Evolutionary conservation across 2,329 filamentous ascomycete genomes (phyloP), one percentile per base, ranked within the genome.

Genomic region (Mycosphaerelloides madeirae): DNA sequence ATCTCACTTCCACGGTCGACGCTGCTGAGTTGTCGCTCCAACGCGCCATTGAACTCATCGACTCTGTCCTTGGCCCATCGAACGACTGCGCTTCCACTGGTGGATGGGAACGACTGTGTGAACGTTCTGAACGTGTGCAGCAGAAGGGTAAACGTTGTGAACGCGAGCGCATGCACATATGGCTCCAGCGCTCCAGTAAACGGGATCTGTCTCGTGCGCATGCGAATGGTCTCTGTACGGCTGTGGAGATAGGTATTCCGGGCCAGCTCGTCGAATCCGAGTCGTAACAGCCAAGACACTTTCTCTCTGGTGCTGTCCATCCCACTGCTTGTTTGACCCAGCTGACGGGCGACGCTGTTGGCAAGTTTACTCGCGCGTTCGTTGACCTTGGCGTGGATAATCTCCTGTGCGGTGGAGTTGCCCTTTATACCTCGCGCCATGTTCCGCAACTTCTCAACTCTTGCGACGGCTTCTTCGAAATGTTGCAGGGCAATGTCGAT

Each of bases 21-120:
- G 62, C 86, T 89, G 68, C 88, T 94, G 49, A 98, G 72, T 68
- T 97, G 93, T 47, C 91, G 76, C 29, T 78, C 80, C 29, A 98
- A 73, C 39, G 93, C 81, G 35, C 76, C 76, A 59, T 96, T 97
- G 73, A 97, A 97, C 2, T 82, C 82, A 57, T 96, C 90, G 1
- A 97, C 81, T 63, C 95, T 83, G 57, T 93, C 85, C 67, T 96
- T 97, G n/a, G 89, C 90, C 93, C 93, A 98, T 63, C 91, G 94
- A 58, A 98, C 91, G 58, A 89, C 95, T 0, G 90, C 89, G 78
- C 93, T 94, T 73, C 93, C 87, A 12, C 82, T 75, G 19, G 87
- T 78, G 9, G 89, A 84, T 63, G 97, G 97, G 64, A 88, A 95
- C 2, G 55, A 54, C 6, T 52, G 46, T 3, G 48, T 50, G 48